Base-by-base conservation (phyloP, 225 moss, liverwort and hornwort species). In the Ulota crispa region DNA sequence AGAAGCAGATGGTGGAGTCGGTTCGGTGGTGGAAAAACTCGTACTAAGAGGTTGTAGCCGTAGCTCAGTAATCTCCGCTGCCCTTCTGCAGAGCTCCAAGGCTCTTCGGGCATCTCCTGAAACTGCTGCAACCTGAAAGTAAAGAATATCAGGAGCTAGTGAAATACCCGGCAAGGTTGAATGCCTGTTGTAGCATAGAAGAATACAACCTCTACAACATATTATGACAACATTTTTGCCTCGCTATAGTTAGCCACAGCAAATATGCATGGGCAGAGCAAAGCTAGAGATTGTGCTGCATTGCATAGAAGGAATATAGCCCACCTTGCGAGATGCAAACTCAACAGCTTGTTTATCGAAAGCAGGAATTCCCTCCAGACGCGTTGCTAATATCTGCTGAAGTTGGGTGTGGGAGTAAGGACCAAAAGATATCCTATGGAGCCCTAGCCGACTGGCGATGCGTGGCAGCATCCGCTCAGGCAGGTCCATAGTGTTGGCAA, bases 401-500 rank as follows among this genome's bases (percentile, higher is more conserved):
- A 99, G 88, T 83, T 99, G 95, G 65, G 89, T 89, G 82, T 99
- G 94, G 56, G 94, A 87, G 81, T 99, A 99, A 2, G 99, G 99
- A 74, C 90, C 89, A 41, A 99, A 99, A 13, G 96, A 96, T 68
- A 99, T 91, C 78, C 99, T 82, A 56, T 94, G 93, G 36, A 97
- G 86, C 42, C 99, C 99, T 83, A 99, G 87, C n/a, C 99, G 93
- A 83, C 99, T 99, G 37, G 92, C 93, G 78, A 99, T 94, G 56
- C 93, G 92, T 56, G 99, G 99, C 47, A 96, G 72, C 99, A 99
- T 89, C 75, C 96, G 93, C 89, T 99, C 99, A 60, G 99, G 99
- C 86, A 99, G 88, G 82, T 99, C 99, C 95, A 99, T 96, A 11
- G 99, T 99, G 73, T 99, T 99, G 15, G 99, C 96, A 83, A 99